Base-by-base conservation (phyloP, 2,329 filamentous ascomycete genomes). In the Karstenula rhodostoma region DNA sequence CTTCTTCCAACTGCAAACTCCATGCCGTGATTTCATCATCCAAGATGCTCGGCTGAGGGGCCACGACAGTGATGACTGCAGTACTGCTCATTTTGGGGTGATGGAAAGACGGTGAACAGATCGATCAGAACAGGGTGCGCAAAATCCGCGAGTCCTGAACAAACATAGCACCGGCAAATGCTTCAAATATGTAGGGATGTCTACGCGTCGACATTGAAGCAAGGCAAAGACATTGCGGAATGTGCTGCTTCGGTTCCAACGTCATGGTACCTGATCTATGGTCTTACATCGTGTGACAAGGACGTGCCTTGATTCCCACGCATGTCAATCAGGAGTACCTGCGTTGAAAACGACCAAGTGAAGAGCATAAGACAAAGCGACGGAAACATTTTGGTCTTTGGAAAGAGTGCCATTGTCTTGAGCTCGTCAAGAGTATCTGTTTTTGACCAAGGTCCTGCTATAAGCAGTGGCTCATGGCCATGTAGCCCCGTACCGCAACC, bases 1-100 rank as follows among this genome's bases (percentile, higher is more conserved):
- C 35, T 48, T 66, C 64, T 37, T 66, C 64, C 7, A 66, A 47
- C 33, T 66, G 64, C 13, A 66, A 48, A 32, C 57, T 29, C 9
- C 63, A 53, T n/a, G 64, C 64, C 6, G 50, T 47, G 25, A 65
- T 60, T 43, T 64, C 64, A 37, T 66, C 64, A 42, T 66, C 62
- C 2, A 64, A 33, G 13, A 48, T 27, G 44, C 29, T 29, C 27
- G 44, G 3, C 5, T 48, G 44, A 13, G 25, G 12, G 44, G 44
- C 25, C 23, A 19, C 35, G 35, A 40, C 35, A 40, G 35, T 4
- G 17, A 40, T 15, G 3, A 40, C 35, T 3, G 35, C 3, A n/a
- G 35, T 40, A 13, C 2, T 40, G 35, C 35, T 40, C 35, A 40
- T 40, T 40, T 5, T 40, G 2, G 15, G 4, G 15, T 17, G 17